Base-by-base conservation (phyloP, 257 asterid genomes). In the Plantago ovata region DNA sequence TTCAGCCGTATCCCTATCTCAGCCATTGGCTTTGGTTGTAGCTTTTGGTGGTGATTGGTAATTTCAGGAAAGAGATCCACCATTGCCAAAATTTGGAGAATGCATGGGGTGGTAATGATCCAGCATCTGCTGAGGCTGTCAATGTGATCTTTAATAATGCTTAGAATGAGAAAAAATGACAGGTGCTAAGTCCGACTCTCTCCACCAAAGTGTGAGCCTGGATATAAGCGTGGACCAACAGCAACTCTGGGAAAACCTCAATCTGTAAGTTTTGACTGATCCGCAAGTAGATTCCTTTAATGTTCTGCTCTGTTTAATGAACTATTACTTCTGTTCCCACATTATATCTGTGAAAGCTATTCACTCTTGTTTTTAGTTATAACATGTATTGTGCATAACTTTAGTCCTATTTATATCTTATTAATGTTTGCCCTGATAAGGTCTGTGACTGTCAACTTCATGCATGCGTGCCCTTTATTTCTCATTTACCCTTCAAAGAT, bases 61-160 rank as follows among this genome's bases (percentile, higher is more conserved):
- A 33, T 33, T 13, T 58, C 61, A 81, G 87, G 84, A 77, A 49
- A 67, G 64, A 33, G 92, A 82, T 45, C 71, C 74, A 39, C 85
- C 87, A 9, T 59, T 83, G 62, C 92, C 92, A 7, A 83, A 83
- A 75, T 83, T 83, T 33, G 92, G 92, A 3, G 92, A 83, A 64
- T n/a, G n/a, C n/a, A n/a, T 83, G 92, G 92, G 87, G 80, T 46
- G 92, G 80, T 19, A 83, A 83, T 69, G 84, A 83, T 59, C 87
- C 85, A 62, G 81, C 85, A 24, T 80, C 84, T 14, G 83, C 87
- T 16, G 87, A 83, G 71, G 91, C 87, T 48, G 80, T 83, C 73
- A 83, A 87, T 1, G 87, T 80, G 60, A 80, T 83, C 45, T 83
- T 83, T 66, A 72, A 79, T 70, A 83, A 83, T 65, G 92, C 87